Base-by-base conservation (phyloP, 1,284 basidiomycete genomes). In the Tilletia indica region DNA sequence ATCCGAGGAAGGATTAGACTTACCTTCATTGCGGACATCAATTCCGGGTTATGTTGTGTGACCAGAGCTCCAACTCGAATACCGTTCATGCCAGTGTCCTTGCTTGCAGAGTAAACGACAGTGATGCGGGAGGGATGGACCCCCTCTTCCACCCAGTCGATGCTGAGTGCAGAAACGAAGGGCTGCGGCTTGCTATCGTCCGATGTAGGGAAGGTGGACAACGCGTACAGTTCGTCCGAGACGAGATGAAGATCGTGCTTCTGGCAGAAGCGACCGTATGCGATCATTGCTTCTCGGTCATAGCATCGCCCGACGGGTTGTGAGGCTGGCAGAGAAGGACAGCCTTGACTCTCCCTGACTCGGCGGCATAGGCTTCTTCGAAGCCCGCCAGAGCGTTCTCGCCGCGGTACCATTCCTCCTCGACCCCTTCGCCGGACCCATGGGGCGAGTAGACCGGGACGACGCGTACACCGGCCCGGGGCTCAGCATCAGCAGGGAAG, bases 41-140 rank as follows among this genome's bases (percentile, higher is more conserved):
- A 56, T 0, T 70, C 76, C 8, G 67, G 47, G 48, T 81, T 80
- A 69, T 77, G 71, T 68, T 81, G 80, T 34, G 73, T 75, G 0
- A 80, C 68, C 2, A 79, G 58, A 0, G 76, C 74, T 19, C 80
- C 80, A 2, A 80, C 51, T 1, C 80, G 74, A 67, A 81, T 77
- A 2, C 80, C 80, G 68, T 81, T 81, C 58, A 79, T 67, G 1
- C 75, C 78, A 49, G 79, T 80, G 54, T 81, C 80, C 54, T 81
- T 81, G 16, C 71, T 73, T 0, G 78, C 78, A 2, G 75, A 76
- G 2, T 75, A 78, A 34, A 81, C 71, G 3, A 81, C 72, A 38
- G 76, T 74, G 12, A 81, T 75, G 25, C 71, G 73, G 0, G 68
- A n/a, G n/a, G 75, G 75, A 25, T 74, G 61, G 6, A 81, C 68